Evolutionary conservation across 495 filamentous ascomycete species (phyloP).

Genomic region (Neurospora discreta): DNA sequence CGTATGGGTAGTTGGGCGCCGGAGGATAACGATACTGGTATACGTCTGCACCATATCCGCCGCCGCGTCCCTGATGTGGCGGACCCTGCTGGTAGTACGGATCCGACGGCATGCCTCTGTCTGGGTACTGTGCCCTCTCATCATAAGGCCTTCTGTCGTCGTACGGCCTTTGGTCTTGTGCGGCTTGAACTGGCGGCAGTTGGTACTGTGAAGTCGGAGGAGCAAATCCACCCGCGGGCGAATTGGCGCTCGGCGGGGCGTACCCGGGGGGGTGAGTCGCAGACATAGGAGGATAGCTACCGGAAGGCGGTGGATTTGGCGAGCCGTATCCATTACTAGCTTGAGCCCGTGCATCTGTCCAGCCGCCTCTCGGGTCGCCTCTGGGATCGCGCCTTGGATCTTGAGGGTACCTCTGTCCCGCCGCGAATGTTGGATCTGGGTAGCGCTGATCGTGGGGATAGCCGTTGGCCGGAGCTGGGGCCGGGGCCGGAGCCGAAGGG

Average conservation of each 20-base stretch:
- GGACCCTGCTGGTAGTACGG: constrained; percentile 13
- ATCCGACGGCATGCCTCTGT: constrained; percentile 1
- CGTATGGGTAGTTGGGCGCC: constrained; percentile 12
- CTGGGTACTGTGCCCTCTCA: constrained; percentile 6
- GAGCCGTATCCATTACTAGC: neutral
- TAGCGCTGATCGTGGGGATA: constrained; percentile 17
- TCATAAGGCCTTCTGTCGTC: constrained; percentile 6
- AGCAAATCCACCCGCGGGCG: neutral
- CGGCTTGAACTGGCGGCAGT: constrained; percentile 3
- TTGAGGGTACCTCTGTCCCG: constrained; percentile 3
- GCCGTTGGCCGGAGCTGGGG: constrained; percentile 2
- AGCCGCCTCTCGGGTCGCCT: neutral
- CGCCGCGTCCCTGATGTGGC: constrained; percentile 4
- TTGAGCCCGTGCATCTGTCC: neutral
- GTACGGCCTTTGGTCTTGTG: constrained; percentile 7
- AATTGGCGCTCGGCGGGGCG: constrained; percentile 2
- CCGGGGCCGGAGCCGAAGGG: neutral
- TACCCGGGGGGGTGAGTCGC: constrained; percentile 14
- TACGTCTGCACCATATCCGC: neutral
- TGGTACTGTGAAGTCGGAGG: constrained; percentile 11
- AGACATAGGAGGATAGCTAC: constrained; percentile 7
- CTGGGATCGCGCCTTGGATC: constrained; percentile 2
- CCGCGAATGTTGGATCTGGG: neutral
- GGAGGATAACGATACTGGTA: constrained; percentile 10
- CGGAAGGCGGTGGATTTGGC: neutral